A percentile compares a stretch with the other conserved stretches of the same genome.
Conservation (phyloP, 306 rosid genomes). For the Vigna hirtella region DNA sequence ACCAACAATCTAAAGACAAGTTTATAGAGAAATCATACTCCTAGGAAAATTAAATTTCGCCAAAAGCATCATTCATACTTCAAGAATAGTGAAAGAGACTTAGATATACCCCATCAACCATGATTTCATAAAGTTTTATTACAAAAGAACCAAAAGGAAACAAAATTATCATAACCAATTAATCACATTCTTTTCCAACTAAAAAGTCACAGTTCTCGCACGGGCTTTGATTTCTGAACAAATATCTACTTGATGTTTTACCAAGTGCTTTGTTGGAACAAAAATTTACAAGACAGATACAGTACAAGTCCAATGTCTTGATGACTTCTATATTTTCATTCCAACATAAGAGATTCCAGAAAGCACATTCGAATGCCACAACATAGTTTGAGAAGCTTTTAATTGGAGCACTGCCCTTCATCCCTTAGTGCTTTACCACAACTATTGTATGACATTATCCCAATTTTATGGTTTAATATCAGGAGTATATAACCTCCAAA, state of each 20-base stretch:
- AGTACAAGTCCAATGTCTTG: neutral
- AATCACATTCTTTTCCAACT: slow-evolving; percentile 3
- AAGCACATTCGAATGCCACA: slow-evolving; percentile 15
- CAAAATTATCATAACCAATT: neutral
- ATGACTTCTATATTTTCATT: slow-evolving; percentile 21
- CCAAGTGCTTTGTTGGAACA: slow-evolving; percentile 8
- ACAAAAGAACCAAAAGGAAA: neutral
- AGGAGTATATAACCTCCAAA: slow-evolving; percentile 1
- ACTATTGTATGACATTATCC: slow-evolving; percentile 2
- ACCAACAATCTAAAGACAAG: slow-evolving; percentile 14
- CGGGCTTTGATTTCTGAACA: neutral
- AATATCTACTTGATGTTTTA: slow-evolving; percentile 26
- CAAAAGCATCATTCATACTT: neutral
- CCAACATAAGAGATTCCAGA: slow-evolving; percentile 9
- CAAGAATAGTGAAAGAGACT: neutral
- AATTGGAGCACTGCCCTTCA: slow-evolving; percentile 18
- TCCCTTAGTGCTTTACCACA: neutral
- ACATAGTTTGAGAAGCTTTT: neutral
- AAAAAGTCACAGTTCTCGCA: slow-evolving; percentile 9
- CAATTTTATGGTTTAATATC: slow-evolving; percentile 6
- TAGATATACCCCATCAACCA: neutral
- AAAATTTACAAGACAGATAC: neutral
- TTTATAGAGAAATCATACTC: slow-evolving; percentile 21
- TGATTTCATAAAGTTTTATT: neutral
- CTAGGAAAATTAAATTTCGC: slow-evolving; percentile 4